phyloP scores from a whole-genome alignment of 163 green algal genomes.

The Chlorella variabilis region DNA sequence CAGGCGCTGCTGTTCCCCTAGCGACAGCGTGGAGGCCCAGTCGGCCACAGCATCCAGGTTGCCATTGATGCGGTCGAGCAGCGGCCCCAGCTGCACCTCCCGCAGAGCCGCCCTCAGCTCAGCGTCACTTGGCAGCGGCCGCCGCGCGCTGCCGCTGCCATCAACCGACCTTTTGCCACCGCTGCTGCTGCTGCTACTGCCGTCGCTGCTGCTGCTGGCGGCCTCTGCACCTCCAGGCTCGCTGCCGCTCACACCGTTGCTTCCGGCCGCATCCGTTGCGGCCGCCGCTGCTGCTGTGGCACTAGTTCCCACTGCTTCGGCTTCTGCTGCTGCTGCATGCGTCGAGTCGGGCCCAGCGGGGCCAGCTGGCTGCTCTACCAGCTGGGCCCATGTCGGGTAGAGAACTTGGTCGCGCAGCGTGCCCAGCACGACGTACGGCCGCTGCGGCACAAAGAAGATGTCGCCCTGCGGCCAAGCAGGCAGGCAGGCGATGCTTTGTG shows the following conservation, averaged over 20 bases:
- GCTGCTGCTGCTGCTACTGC: conserved; percentile 13
- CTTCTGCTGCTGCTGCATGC: background rate
- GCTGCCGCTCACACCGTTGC: background rate
- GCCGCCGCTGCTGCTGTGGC: background rate
- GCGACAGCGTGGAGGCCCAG: conserved; percentile 72
- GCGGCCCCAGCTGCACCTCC: conserved; percentile 50
- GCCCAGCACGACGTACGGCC: conserved; percentile 96
- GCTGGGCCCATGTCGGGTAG: conserved; percentile 86
- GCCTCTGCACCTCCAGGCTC: too few species aligned
- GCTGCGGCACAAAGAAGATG: conserved; percentile 96
- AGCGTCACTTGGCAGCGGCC: conserved; percentile 61
- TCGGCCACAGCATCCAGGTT: conserved; percentile 76
- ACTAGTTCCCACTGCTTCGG: background rate
- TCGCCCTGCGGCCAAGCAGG: conserved; percentile 33
- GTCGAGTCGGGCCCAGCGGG: too few species aligned
- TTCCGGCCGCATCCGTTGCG: background rate
- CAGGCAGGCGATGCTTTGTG: background rate
- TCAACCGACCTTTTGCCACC: background rate
- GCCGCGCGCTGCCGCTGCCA: background rate
- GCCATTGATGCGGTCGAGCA: conserved; percentile 27
- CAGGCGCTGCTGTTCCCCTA: conserved; percentile 92
- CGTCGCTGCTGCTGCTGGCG: conserved; percentile 18
- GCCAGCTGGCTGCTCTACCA: too few species aligned
- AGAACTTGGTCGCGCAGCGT: conserved; percentile 93
- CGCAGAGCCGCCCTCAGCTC: conserved; percentile 66